Evolutionary conservation across 805 yeast genomes (phyloP), one percentile per base, ranked within the genome.

Genomic region (Metschnikowia borealis): DNA sequence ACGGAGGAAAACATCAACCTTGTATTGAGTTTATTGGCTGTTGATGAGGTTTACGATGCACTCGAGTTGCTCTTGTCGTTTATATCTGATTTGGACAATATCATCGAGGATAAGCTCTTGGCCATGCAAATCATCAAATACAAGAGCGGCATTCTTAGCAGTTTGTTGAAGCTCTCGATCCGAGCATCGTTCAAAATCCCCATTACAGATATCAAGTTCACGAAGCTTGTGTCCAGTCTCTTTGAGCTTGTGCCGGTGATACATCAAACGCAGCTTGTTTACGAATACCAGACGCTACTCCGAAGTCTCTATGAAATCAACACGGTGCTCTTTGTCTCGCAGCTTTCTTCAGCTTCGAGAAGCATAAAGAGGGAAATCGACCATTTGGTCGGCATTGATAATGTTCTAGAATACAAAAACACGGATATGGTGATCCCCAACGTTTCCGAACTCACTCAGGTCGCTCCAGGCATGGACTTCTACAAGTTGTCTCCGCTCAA

Each of bases 71-170:
- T 73, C 32, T 57, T 74, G 10, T 60, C 66, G 1, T 60, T 62
- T 36, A 58, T 71, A 2, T 62, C 63, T n/a, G 67, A 70, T 48
- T 55, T 68, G 18, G 62, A 68, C 6, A 63, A 62, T 43, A 66
- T 69, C 33, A 54, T 60, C 26, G 68, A 62, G 34, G 65, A 65
- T 18, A 65, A 61, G 17, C 57, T 55, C n/a, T 60, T 71, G 50
- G 61, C 70, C 3, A 68, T 67, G 65, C 79, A 72, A 53, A 58
- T 71, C 8, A 68, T 71, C 21, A 64, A 66, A 38, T 63, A 54
- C 50, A 71, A 71, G 48, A 56, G 64, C 10, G 60, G 51, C 1
- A 63, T 74, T 14, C 56, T 67, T 18, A 47, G 52, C 13, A 62
- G 58, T 60, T 52, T 71, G 6, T 60, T 70, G 39, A 59, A 55